phyloP scores from a whole-genome alignment of 371 early-diverging fungal species.

The Circinella umbellata region DNA sequence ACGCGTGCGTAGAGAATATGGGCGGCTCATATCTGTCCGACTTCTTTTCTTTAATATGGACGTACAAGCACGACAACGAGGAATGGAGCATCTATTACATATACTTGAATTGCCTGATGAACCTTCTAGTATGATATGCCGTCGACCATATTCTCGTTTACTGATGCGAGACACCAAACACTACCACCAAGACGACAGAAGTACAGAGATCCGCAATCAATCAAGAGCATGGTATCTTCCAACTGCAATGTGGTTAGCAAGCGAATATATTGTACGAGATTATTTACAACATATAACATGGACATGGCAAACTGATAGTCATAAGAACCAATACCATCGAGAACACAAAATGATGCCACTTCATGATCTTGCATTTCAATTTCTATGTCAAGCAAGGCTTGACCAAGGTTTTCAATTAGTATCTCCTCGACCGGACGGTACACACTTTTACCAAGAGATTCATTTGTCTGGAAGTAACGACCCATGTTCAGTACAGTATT shows the following conservation, averaged over 20 bases:
- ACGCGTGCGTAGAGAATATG: conserved; percentile 49
- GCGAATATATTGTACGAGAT: conserved; percentile 59
- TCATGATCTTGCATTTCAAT: conserved; percentile 74
- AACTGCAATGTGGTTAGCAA: conserved; percentile 41
- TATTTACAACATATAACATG: conserved; percentile 70
- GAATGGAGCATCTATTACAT: conserved; percentile 24
- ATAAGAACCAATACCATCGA: conserved; percentile 56
- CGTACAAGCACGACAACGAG: conserved; percentile 30
- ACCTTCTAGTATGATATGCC: conserved; percentile 45
- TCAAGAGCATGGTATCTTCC: conserved; percentile 49
- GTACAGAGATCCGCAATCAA: conserved; percentile 3
- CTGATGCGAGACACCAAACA: conserved; percentile 58
- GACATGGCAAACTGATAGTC: conserved; percentile 67
- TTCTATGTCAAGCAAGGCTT: conserved; percentile 71
- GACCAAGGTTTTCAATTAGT: conserved; percentile 65
- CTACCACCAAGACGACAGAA: conserved; percentile 18
- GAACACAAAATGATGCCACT: conserved; percentile 64
- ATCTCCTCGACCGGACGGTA: conserved; percentile 59
- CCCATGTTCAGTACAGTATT: conserved; percentile 66
- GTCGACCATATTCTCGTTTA: conserved; percentile 53
- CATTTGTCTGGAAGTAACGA: conserved; percentile 20
- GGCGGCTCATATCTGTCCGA: conserved; percentile 37
- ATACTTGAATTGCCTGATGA: conserved; percentile 19
- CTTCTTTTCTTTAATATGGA: conserved; percentile 62
- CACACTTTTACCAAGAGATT: conserved; percentile 75